These are phyloP conservation scores for Stemphylium lycopersici DNA, from an alignment of 2,329 filamentous ascomycete genomes.

Conservation along the genomic window DNA sequence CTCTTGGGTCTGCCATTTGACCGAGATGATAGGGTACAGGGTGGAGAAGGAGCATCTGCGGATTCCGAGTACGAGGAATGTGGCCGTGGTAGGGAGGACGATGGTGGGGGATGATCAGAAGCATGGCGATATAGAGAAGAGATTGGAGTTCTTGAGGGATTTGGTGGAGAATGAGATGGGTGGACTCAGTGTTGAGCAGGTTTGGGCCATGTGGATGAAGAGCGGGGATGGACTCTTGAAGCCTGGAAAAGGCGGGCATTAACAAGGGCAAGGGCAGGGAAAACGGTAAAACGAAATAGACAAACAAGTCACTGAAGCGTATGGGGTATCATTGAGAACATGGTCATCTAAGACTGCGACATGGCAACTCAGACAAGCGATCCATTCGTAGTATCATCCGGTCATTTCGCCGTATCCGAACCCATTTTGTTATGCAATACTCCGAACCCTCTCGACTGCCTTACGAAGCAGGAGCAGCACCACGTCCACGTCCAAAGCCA, in stretches of 20 bases:
- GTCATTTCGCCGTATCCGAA: constrained; percentile 47
- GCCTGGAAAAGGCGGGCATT: constrained; percentile 53
- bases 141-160: constrained; percentile 51
- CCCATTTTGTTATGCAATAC: constrained; percentile 45
- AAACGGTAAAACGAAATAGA: not conserved
- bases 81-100: constrained; percentile 73
- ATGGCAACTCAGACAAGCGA: constrained; percentile 34
- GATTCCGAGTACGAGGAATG: constrained; percentile 91
- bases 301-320: constrained; percentile 32
- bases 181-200: constrained; percentile 47
- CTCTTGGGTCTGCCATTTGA: constrained; percentile 74
- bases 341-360: constrained; percentile 32
- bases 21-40: constrained; percentile 73
- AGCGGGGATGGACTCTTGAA: constrained; percentile 56
- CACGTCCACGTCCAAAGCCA: constrained; percentile 51
- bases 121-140: not conserved
- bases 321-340: constrained; percentile 48
- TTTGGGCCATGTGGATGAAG: constrained; percentile 59
- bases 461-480: constrained; percentile 45
- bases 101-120: constrained; percentile 56
- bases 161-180: constrained; percentile 64
- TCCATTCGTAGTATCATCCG: constrained; percentile 48
- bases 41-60: constrained; percentile 84
- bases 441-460: constrained; percentile 28
- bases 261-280: not conserved